Evolutionary conservation across 345 rosid species (phyloP), one percentile per base, ranked within the genome.

Genomic region (Lepidium didymum): DNA sequence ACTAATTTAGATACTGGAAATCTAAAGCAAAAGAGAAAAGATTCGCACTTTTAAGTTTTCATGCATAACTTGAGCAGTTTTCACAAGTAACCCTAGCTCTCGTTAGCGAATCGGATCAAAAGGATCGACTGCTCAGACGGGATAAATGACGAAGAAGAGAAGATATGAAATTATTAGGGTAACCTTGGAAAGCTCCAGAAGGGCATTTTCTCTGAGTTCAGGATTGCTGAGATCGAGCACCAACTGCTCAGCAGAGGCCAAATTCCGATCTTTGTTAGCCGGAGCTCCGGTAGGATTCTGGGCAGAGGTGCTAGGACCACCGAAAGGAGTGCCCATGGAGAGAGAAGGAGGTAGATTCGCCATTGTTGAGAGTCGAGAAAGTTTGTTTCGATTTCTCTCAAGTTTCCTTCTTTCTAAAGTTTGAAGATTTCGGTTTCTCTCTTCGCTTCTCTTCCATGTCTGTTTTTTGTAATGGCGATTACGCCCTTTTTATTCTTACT

Each of bases 201-300:
- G 89, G 40, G 93, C 97, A 64, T 87, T 89, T 58, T 91, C 97
- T 49, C 96, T 86, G 79, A 89, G 96, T 77, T 91, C 97, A 2
- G 96, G 97, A 69, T 86, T 89, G 78, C 95, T 83, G 36, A 91
- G 93, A 59, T 94, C 96, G 72, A 91, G 96, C 2, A 91, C 97
- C 81, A 94, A 76, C 27, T 94, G 89, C 77, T 94, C 96, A 1
- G 91, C 99, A 5, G 97, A 84, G 13, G 89, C 91, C 96, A 89
- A 79, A 50, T 87, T 94, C 62, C 93, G 82, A 76, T 91, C 99
- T 80, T 87, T 89, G 77, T 69, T 85, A 3, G 81, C 81, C 79
- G 85, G 81, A 34, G 85, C 78, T 38, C 83, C 90, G 42, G 63
- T 4, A 15, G 77, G 65, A 62, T 34, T 50, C 0, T 83, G 75